Evolutionary conservation across 495 filamentous ascomycete genomes (phyloP).

Genomic region (Oidiodendron maius): DNA sequence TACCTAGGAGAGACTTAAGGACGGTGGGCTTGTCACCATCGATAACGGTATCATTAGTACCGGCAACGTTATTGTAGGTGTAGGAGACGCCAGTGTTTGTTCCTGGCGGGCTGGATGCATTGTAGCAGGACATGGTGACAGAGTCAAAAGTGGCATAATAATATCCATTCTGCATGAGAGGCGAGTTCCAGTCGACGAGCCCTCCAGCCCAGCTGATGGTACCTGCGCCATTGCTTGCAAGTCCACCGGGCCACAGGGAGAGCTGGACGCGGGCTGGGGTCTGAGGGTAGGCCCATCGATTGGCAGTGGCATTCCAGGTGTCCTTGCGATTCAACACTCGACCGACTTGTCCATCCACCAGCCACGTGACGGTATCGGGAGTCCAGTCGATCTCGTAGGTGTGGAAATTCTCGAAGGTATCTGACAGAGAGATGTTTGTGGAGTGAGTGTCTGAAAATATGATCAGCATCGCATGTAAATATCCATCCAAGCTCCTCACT

Average conservation of each 20-base stretch:
- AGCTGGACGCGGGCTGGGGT: slow-evolving; percentile 90
- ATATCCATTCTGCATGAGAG: slow-evolving; percentile 80
- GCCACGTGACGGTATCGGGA: slow-evolving; percentile 78
- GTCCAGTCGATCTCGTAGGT: slow-evolving; percentile 93
- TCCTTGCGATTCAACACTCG: slow-evolving; percentile 67
- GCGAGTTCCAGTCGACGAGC: slow-evolving; percentile 76
- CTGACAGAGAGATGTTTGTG: slow-evolving; percentile 57
- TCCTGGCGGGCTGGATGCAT: slow-evolving; percentile 52
- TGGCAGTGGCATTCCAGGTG: slow-evolving; percentile 79
- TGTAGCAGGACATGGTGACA: slow-evolving; percentile 78
- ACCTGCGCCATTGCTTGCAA: slow-evolving; percentile 68
- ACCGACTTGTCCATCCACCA: slow-evolving; percentile 68
- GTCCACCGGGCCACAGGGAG: slow-evolving; percentile 93
- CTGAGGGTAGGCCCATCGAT: slow-evolving; percentile 85
- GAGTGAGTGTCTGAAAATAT: slow-evolving; percentile 61
- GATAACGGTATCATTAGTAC: slow-evolving; percentile 68
- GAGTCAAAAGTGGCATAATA: slow-evolving; percentile 80
- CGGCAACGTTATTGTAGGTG: slow-evolving; percentile 59
- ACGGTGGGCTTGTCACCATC: slow-evolving; percentile 69
- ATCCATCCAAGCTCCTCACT: slow-evolving; percentile 28
- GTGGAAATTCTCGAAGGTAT: slow-evolving; percentile 79
- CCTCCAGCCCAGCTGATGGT: slow-evolving; percentile 93
- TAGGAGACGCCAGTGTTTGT: slow-evolving; percentile 65
- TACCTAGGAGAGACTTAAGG: slow-evolving; percentile 73
- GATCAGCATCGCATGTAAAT: not conserved